Percentiles rank a stretch among this genome's conserved stretches.
phyloP scores from a whole-genome alignment of 176 grass and related monocot species.

The Ananas comosus region DNA sequence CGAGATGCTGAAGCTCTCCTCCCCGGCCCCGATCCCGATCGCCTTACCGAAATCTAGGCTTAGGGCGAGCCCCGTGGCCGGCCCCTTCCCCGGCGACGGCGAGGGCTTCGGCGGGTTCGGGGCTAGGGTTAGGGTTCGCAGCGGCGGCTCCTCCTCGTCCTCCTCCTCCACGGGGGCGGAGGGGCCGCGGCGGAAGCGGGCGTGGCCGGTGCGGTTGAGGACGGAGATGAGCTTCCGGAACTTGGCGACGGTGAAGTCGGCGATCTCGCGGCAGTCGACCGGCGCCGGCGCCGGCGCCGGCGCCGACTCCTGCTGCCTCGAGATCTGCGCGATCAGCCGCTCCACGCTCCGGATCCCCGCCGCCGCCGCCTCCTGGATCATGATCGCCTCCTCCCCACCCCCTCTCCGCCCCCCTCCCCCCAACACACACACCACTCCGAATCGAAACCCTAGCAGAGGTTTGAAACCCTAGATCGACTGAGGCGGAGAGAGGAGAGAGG shows the following conservation, averaged over 20 bases:
- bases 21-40: not conserved
- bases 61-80: slow-evolving; percentile 4
- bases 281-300: not conserved
- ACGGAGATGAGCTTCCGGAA: slow-evolving; percentile 90
- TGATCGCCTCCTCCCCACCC: slow-evolving; percentile 3
- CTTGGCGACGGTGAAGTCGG: slow-evolving; percentile 68
- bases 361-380: slow-evolving; percentile 66
- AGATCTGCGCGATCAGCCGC: slow-evolving; percentile 60
- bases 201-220: slow-evolving; percentile 77
- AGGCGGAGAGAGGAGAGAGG: too few species aligned
- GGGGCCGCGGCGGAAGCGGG: slow-evolving; percentile 65
- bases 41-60: slow-evolving; percentile 43
- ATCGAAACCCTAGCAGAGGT: too few species aligned
- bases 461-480: too few species aligned
- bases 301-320: not conserved
- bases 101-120: slow-evolving; percentile 13
- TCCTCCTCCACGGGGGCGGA: slow-evolving; percentile 11
- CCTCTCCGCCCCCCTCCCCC: too few species aligned
- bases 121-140: not conserved
- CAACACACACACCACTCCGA: too few species aligned
- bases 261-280: slow-evolving; percentile 60
- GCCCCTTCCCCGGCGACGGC: not conserved
- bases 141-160: not conserved
- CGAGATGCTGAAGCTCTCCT: slow-evolving; percentile 39
- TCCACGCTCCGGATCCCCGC: slow-evolving; percentile 62